Percentiles rank a stretch among this genome's conserved stretches.
phyloP scores from a whole-genome alignment of 345 rosid genomes.

The Syzygium aromaticum region DNA sequence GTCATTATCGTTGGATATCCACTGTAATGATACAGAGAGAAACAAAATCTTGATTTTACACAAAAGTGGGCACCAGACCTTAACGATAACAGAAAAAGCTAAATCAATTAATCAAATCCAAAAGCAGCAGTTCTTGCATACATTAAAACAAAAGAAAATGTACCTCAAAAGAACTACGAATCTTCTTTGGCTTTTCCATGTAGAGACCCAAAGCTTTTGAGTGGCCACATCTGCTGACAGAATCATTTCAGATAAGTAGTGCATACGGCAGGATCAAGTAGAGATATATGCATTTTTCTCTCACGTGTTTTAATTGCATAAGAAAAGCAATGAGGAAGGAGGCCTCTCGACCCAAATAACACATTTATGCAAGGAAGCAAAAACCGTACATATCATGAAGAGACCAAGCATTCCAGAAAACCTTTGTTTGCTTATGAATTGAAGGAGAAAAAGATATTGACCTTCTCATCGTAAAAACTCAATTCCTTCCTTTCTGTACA shows the following conservation, averaged over 20 bases:
- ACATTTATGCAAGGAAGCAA: not conserved
- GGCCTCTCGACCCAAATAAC: not conserved
- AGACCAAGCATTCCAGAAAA: not conserved
- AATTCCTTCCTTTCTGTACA: not conserved
- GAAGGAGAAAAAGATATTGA: not conserved
- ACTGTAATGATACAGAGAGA: not conserved
- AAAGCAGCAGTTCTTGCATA: not conserved
- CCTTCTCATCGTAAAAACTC: not conserved
- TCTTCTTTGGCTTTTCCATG: not conserved
- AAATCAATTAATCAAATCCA: not conserved
- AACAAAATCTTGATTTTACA: not conserved
- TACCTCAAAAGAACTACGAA: not conserved
- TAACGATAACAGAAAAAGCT: not conserved
- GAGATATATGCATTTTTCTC: not conserved
- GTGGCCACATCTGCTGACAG: slow-evolving; percentile 45
- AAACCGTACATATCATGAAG: not conserved
- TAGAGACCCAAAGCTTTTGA: slow-evolving; percentile 35
- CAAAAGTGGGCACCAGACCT: not conserved
- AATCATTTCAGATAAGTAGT: not conserved
- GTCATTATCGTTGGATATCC: not conserved
- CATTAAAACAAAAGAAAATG: not conserved
- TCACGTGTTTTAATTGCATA: not conserved
- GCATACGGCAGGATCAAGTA: not conserved
- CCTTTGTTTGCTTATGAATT: not conserved
- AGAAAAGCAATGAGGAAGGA: not conserved